Conservation (phyloP, 2,329 filamentous ascomycete species). For the Fusarium gaditjirri region DNA sequence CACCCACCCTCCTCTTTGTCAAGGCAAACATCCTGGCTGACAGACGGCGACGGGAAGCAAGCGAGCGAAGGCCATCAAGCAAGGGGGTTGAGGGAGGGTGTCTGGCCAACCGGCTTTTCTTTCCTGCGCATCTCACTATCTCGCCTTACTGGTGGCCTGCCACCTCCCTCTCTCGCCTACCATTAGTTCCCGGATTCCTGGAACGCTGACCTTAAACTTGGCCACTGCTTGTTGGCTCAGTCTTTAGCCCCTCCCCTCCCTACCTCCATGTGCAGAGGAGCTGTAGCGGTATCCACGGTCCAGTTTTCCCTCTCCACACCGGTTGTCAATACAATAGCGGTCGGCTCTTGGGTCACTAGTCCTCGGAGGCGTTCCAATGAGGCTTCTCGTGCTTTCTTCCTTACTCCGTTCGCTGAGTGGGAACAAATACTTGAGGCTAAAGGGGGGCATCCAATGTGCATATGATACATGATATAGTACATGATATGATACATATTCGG, state of each 20-base stretch:
- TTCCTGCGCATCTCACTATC: slow-evolving; percentile 40
- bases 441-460: slow-evolving; percentile 25
- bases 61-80: slow-evolving; percentile 41
- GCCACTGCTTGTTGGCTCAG: slow-evolving; percentile 26
- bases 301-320: slow-evolving; percentile 30
- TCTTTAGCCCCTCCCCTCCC: slow-evolving; percentile 17
- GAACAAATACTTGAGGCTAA: slow-evolving; percentile 23
- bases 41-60: slow-evolving; percentile 43
- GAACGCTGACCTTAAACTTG: slow-evolving; percentile 30
- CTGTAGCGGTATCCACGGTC: slow-evolving; percentile 29
- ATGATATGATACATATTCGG: slow-evolving; percentile 21
- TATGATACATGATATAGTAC: slow-evolving; percentile 19
- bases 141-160: slow-evolving; percentile 35
- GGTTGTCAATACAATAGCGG: slow-evolving; percentile 35
- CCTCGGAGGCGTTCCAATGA: slow-evolving; percentile 26
- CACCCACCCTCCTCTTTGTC: slow-evolving; percentile 13
- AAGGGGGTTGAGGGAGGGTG: slow-evolving; percentile 19
- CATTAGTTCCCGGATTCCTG: slow-evolving; percentile 44
- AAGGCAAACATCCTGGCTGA: slow-evolving; percentile 36
- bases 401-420: slow-evolving; percentile 7
- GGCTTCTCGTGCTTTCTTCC: slow-evolving; percentile 14
- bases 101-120: slow-evolving; percentile 36
- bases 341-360: slow-evolving; percentile 33
- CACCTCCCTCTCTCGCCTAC: slow-evolving; percentile 35
- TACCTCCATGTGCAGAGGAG: slow-evolving; percentile 13